Percentiles rank a stretch among this genome's conserved stretches.
phyloP scores from a whole-genome alignment of 352 stramenopile species.

The Elongisporangium senticosum region DNA sequence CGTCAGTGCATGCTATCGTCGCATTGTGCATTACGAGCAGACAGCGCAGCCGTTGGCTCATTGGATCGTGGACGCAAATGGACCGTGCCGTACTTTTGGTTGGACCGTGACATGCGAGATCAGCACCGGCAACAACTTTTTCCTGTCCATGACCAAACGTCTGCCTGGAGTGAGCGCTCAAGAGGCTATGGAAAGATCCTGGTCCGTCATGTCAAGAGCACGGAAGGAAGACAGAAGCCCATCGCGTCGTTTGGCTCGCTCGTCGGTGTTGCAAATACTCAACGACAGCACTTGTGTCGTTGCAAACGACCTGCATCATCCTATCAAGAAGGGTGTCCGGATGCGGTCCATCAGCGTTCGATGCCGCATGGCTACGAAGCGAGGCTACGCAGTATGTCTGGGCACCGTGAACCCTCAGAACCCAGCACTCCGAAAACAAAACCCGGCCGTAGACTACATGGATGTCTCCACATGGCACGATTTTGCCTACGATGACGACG shows the following conservation, averaged over 20 bases:
- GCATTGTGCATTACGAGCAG: neutral
- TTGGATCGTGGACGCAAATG: neutral
- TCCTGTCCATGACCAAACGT: neutral
- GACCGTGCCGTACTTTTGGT: neutral
- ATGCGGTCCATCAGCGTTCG: conserved; percentile 32
- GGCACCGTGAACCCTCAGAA: conserved; percentile 27
- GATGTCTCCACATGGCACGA: neutral
- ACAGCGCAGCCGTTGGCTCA: neutral
- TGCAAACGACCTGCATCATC: conserved; percentile 31
- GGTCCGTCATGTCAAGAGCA: neutral
- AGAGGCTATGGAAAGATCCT: neutral
- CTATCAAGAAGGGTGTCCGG: conserved; percentile 25
- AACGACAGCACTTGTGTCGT: conserved; percentile 36
- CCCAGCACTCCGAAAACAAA: neutral
- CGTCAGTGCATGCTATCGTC: neutral
- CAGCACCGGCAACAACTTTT: neutral
- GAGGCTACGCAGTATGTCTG: conserved; percentile 24
- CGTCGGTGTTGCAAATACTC: conserved; percentile 21
- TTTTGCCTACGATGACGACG: neutral
- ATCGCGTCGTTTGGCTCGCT: neutral
- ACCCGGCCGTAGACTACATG: neutral
- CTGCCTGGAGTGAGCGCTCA: neutral
- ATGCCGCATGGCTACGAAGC: conserved; percentile 29
- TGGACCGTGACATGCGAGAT: neutral
- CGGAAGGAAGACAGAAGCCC: neutral